Base-by-base conservation (phyloP, 2,329 filamentous ascomycete species). In the Apiospora sp. region DNA sequence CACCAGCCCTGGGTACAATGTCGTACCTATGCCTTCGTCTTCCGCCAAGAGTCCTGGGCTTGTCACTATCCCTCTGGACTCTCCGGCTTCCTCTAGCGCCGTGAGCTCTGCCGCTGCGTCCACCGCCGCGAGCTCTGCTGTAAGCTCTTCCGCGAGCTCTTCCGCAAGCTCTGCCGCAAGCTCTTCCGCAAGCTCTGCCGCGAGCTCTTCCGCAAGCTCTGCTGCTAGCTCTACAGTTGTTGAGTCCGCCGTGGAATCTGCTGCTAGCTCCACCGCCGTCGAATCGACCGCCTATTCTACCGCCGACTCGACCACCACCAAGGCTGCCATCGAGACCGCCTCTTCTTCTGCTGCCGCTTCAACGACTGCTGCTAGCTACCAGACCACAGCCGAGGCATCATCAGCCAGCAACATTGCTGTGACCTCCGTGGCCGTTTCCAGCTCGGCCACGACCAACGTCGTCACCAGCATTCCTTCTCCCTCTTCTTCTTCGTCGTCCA, bases 361-460 rank as follows among this genome's bases (percentile, higher is more conserved):
- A 13, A 51, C 68, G 4, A 58, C 46, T 8, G 48, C 37, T 19
- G 34, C 19, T 27, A 49, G 44, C 27, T 48, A 34, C 27, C 27
- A 49, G 43, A 49, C 44, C 16, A 12, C 67, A 27, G 67, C 2
- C 19, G 30, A 41, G 67, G 27, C 67, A 12, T 19, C 30, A 0
- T 44, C 67, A 5, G 14, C 30, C 67, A 46, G 67, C 67, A 30
- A 14, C 41, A 68, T 41, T 19, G 67, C 44, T 68, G 44, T 44
- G 41, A 68, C 67, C 12, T 68, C 44, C 10, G 58, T 41, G 58
- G 67, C 67, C 19, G 67, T 48, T 5, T 68, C 67, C 67, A 68
- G 67, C 67, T 46, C 44, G n/a, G 41, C 67, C 27, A 48, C 27
- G 19, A 68, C 67, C 67, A 22, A 48, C n/a, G 27, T 64, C 12